phyloP scores from a whole-genome alignment of 768 basidiomycete species.

The Suillus clintonianus region DNA sequence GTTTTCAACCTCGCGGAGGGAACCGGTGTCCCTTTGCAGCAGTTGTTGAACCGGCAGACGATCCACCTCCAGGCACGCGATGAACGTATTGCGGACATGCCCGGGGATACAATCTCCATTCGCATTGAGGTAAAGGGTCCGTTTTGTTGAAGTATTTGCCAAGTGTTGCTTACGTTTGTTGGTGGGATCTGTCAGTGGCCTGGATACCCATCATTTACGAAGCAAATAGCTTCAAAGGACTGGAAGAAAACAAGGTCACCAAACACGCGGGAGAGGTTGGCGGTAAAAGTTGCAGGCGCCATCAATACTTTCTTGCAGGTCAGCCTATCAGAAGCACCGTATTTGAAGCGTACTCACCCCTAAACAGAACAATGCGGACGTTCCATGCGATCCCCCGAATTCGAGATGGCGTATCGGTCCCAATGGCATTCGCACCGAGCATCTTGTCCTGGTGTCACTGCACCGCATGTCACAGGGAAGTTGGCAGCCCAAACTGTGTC shows the following conservation, averaged over 20 bases:
- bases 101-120: slow-evolving; percentile 75
- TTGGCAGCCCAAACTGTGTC: slow-evolving; percentile 75
- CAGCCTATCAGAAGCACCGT: neutral
- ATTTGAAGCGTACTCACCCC: slow-evolving; percentile 12
- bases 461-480: slow-evolving; percentile 79
- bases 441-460: slow-evolving; percentile 62
- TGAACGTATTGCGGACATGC: slow-evolving; percentile 56
- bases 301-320: slow-evolving; percentile 70
- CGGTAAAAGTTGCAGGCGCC: slow-evolving; percentile 73
- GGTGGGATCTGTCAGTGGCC: slow-evolving; percentile 58
- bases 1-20: slow-evolving; percentile 58
- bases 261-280: slow-evolving; percentile 71
- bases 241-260: slow-evolving; percentile 75
- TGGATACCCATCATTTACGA: slow-evolving; percentile 71
- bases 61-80: slow-evolving; percentile 55
- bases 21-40: slow-evolving; percentile 60
- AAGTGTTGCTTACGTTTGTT: slow-evolving; percentile 8
- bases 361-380: slow-evolving; percentile 15
- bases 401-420: slow-evolving; percentile 25
- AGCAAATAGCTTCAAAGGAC: slow-evolving; percentile 77
- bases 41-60: slow-evolving; percentile 60
- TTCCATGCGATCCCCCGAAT: slow-evolving; percentile 10
- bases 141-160: slow-evolving; percentile 2
- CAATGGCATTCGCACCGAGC: slow-evolving; percentile 23
- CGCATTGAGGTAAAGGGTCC: slow-evolving; percentile 57